Percentiles rank a stretch among this genome's conserved stretches.
Evolutionary conservation across 352 stramenopile species (phyloP).

Genomic region (Detonula confervacea): DNA sequence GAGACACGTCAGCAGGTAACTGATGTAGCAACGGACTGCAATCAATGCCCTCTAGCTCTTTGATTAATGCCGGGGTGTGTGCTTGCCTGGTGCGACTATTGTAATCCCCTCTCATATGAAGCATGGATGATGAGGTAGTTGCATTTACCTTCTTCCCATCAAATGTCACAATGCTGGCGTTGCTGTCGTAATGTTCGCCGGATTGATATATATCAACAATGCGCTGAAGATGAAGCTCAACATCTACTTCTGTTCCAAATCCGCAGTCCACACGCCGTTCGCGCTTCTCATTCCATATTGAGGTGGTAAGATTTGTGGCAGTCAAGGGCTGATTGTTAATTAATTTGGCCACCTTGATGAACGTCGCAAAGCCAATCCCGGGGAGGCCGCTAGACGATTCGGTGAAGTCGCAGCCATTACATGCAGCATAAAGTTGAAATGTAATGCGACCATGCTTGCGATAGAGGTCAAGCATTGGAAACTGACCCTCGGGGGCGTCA

Average conservation of each 20-base stretch:
- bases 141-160: background rate
- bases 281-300: background rate
- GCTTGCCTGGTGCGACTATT: background rate
- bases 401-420: conserved; percentile 31
- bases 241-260: conserved; percentile 1
- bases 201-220: conserved; percentile 1
- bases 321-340: background rate
- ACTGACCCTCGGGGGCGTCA: background rate
- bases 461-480: background rate
- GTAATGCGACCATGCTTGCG: conserved; percentile 12
- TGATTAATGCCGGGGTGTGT: background rate
- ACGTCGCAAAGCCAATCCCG: background rate
- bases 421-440: conserved; percentile 35
- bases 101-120: background rate
- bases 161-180: background rate
- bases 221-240: background rate
- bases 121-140: background rate
- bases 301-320: background rate
- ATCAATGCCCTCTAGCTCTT: background rate
- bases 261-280: background rate
- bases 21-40: background rate
- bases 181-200: background rate
- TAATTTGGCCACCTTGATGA: background rate
- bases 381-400: conserved; percentile 6
- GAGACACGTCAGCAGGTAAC: background rate